Conservation (phyloP, 306 rosid species). For the Malus fusca region DNA sequence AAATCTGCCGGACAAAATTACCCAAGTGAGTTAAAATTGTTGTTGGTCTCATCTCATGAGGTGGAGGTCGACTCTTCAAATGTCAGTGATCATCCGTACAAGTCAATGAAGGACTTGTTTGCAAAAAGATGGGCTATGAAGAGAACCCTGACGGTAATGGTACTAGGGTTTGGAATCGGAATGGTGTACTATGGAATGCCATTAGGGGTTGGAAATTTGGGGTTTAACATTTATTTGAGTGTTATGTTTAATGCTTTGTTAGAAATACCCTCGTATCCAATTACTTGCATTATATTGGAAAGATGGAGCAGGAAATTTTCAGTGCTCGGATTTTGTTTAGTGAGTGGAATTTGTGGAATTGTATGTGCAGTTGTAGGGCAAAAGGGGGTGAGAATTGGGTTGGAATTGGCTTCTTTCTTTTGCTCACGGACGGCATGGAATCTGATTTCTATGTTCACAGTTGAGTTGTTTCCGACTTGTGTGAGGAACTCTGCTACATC, state of each 20-base stretch:
- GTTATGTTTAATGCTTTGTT: conserved; percentile 27
- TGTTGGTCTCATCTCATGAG: background rate
- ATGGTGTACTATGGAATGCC: conserved; percentile 44
- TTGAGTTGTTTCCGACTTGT: conserved; percentile 42
- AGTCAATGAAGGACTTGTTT: conserved; percentile 10
- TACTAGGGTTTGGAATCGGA: conserved; percentile 20
- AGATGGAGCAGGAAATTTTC: conserved; percentile 9
- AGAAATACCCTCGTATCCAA: conserved; percentile 31
- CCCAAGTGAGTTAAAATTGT: background rate
- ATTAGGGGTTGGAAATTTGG: conserved; percentile 29
- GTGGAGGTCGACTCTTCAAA: background rate
- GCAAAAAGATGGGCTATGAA: conserved; percentile 20
- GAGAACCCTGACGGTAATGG: conserved; percentile 2
- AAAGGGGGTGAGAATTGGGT: conserved; percentile 3
- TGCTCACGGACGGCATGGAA: conserved; percentile 18
- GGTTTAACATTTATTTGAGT: conserved; percentile 27
- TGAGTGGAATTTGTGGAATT: conserved; percentile 6
- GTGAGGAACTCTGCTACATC: conserved; percentile 44
- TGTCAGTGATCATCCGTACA: background rate
- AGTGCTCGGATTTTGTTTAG: conserved; percentile 1
- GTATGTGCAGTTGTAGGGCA: background rate
- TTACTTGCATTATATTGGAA: conserved; percentile 5
- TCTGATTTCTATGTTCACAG: conserved; percentile 23
- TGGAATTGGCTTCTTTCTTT: conserved; percentile 30
- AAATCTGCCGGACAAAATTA: background rate